A percentile compares a stretch with the other conserved stretches of the same genome.
Evolutionary conservation across 768 basidiomycete genomes (phyloP).

Genomic region (Trametes villosa): DNA sequence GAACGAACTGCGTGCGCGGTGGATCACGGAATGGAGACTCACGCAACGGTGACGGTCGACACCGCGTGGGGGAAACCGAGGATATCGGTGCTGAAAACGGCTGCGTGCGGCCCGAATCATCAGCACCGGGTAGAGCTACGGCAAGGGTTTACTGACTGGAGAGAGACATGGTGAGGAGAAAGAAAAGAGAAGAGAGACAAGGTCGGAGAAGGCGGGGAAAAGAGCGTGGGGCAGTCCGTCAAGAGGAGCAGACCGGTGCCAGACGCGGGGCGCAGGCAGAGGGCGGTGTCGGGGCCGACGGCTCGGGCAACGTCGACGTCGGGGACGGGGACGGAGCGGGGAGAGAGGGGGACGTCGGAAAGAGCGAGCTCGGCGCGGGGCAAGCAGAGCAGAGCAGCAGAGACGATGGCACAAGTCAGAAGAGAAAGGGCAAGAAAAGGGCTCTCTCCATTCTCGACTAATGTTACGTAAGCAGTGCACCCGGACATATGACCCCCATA

Average conservation of each 20-base stretch:
- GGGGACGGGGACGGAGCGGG: background rate
- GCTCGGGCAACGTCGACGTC: slow-evolving; percentile 1
- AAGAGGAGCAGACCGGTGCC: background rate
- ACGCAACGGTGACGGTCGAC: slow-evolving; percentile 5
- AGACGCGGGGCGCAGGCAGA: background rate
- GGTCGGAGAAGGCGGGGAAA: background rate
- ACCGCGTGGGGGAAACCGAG: background rate
- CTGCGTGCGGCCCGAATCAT: background rate
- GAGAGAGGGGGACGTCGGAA: background rate
- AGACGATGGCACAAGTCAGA: background rate
- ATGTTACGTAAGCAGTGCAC: slow-evolving; percentile 11
- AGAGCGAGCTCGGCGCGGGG: slow-evolving; percentile 3
- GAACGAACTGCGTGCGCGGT: background rate
- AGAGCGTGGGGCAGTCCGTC: background rate
- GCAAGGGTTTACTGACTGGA: background rate
- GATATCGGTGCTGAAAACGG: background rate
- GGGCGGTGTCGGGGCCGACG: slow-evolving; percentile 6
- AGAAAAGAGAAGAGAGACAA: no score
- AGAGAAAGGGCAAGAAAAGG: background rate
- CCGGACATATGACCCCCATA: background rate
- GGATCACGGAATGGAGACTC: background rate
- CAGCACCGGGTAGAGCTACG: background rate
- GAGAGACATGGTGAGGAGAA: slow-evolving; percentile 4
- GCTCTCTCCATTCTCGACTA: background rate
- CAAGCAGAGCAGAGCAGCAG: background rate